Conservation (phyloP, 169 alveolate species). For the Blepharisma undulans region DNA sequence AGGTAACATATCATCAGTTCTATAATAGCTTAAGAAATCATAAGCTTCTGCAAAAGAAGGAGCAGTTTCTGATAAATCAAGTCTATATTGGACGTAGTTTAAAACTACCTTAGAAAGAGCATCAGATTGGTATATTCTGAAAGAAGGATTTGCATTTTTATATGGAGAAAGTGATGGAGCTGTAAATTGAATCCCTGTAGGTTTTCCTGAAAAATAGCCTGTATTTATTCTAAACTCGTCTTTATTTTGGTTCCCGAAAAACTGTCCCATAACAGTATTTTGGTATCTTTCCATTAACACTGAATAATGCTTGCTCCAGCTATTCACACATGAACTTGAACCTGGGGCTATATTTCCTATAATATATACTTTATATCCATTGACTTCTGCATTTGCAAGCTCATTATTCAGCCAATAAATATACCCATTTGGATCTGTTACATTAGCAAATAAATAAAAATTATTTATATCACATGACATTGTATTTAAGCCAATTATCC, state of each 20-base stretch:
- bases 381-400: conserved; percentile 19
- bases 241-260: conserved; percentile 26
- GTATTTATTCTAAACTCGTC: conserved; percentile 9
- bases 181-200: conserved; percentile 6
- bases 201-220: conserved; percentile 5
- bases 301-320: conserved; percentile 28
- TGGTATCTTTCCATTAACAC: conserved; percentile 21
- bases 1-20: background rate
- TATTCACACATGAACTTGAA: background rate
- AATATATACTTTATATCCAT: conserved; percentile 19
- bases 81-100: background rate
- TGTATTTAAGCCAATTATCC: conserved; percentile 10
- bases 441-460: background rate
- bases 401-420: background rate
- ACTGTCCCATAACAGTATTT: conserved; percentile 24
- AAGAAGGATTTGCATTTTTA: conserved; percentile 59
- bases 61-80: background rate
- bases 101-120: conserved; percentile 23
- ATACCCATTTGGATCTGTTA: conserved; percentile 32
- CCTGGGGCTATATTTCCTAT: conserved; percentile 30
- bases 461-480: conserved; percentile 14
- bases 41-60: background rate
- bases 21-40: conserved; percentile 1
- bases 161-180: conserved; percentile 3
- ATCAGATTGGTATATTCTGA: conserved; percentile 67